phyloP scores from a whole-genome alignment of 2,329 filamentous ascomycete genomes.

The Ascochyta rabiei region DNA sequence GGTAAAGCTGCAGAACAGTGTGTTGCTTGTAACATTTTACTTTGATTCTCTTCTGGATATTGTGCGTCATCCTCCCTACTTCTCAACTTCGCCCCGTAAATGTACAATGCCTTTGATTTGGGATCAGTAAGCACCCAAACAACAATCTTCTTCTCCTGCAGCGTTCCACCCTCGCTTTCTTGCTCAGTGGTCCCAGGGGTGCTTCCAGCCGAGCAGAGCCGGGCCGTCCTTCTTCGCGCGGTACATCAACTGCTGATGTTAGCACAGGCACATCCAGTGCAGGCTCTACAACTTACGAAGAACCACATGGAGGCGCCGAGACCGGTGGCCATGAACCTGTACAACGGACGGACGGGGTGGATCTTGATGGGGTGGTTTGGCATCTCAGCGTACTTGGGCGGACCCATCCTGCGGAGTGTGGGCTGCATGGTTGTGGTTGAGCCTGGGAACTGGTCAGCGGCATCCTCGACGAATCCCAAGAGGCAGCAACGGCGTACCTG shows the following conservation, averaged over 20 bases:
- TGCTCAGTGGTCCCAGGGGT: constrained; percentile 60
- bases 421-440: constrained; percentile 35
- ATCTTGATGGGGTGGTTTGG: constrained; percentile 62
- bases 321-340: constrained; percentile 84
- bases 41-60: constrained; percentile 23
- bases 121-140: background rate
- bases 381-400: constrained; percentile 47
- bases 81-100: constrained; percentile 7
- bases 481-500: constrained; percentile 27
- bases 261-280: constrained; percentile 18
- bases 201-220: constrained; percentile 88
- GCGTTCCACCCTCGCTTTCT: background rate
- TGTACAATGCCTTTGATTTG: constrained; percentile 19
- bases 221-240: constrained; percentile 95
- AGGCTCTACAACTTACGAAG: constrained; percentile 69
- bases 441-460: constrained; percentile 25
- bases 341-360: constrained; percentile 70
- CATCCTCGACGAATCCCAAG: background rate
- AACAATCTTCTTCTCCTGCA: background rate
- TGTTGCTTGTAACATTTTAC: constrained; percentile 14
- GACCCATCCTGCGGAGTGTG: constrained; percentile 41
- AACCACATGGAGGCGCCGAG: constrained; percentile 99
- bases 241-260: constrained; percentile 78
- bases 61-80: constrained; percentile 8
- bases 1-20: background rate